Base-by-base conservation (phyloP, 1,284 basidiomycete species). In the Neonothopanus nambi region DNA sequence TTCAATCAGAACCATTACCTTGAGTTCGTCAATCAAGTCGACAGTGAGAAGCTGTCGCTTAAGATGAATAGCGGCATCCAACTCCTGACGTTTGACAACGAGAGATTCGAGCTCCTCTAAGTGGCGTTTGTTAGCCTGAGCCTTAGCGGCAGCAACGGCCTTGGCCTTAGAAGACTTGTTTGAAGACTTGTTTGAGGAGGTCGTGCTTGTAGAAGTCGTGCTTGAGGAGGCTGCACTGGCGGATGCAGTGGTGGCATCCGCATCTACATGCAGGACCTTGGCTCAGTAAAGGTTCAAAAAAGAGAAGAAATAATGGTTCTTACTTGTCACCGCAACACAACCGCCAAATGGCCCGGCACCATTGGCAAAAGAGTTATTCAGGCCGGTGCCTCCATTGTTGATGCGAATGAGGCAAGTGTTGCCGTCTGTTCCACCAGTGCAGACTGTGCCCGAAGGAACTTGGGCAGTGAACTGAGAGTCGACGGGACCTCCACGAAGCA, bases 321-420 rank as follows among this genome's bases (percentile, higher is more conserved):
- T 18, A 48, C 38, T 39, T 24, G 56, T 57, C 9, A 62, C 56
- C 20, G 61, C 59, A 30, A 54, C 56, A 28, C 61, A 62, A 21
- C 61, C 61, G 9, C 61, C 61, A 48, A 62, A 62, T n/a, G 61
- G 61, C 15, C 61, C 61, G 40, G 61, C 59, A 28, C 61, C 61
- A 33, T 62, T 60, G 3, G 61, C 59, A 17, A 62, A 55, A 26
- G 59, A 61, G 8, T 50, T 53, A 7, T 55, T 55, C 36, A 51
- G 37, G 7, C 38, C 38, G 18, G 57, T 48, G 6, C 61, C 61
- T 21, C 61, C 61, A 51, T 60, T 62, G 56, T 59, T 62, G 38
- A 62, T 54, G 28, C 61, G 61, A 48, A 62, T 48, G 17, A 62
- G 50, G 45, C 61, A 62, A 1, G 56, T 58, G 35, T 53, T 51